These are phyloP conservation scores for Reticulascus tulasneorum DNA, from an alignment of 2,329 filamentous ascomycete genomes.

Conservation along the genomic window DNA sequence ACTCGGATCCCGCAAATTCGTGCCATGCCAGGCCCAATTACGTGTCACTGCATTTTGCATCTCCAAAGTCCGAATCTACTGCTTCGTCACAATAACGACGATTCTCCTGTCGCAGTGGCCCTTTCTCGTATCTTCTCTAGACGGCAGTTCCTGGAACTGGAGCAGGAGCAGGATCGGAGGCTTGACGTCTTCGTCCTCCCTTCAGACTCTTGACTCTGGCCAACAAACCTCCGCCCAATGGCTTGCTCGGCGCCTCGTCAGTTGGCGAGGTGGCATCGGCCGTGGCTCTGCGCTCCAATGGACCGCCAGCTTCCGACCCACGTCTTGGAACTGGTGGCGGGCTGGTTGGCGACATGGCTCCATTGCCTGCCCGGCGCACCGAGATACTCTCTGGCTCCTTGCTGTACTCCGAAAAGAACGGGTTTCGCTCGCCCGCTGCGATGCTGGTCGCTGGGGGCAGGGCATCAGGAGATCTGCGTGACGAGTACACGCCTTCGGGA, in stretches of 20 bases:
- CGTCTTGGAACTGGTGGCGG: slow-evolving; percentile 46
- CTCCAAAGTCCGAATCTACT: too few species aligned
- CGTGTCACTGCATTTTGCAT: too few species aligned
- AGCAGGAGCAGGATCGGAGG: slow-evolving; percentile 13
- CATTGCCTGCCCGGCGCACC: slow-evolving; percentile 35
- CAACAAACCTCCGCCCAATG: slow-evolving; percentile 58
- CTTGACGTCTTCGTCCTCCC: slow-evolving; percentile 50
- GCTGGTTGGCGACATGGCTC: slow-evolving; percentile 48
- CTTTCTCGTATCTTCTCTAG: slow-evolving; percentile 25
- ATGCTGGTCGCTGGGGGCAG: slow-evolving; percentile 28
- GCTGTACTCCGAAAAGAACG: slow-evolving; percentile 78
- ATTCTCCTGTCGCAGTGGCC: too few species aligned
- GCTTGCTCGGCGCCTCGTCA: slow-evolving; percentile 39
- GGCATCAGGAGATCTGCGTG: slow-evolving; percentile 35
- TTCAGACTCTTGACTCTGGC: slow-evolving; percentile 81
- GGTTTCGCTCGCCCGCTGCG: slow-evolving; percentile 56
- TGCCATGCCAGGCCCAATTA: too few species aligned
- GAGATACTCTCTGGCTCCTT: slow-evolving; percentile 50
- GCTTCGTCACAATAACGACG: too few species aligned
- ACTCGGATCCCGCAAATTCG: too few species aligned
- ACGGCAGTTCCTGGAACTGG: slow-evolving; percentile 34
- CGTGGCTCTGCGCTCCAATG: slow-evolving; percentile 62
- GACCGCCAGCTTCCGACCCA: slow-evolving; percentile 28
- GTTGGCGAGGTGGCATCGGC: slow-evolving; percentile 44
- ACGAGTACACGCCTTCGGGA: slow-evolving; percentile 45